Conservation (phyloP, 2,329 filamentous ascomycete species). For the Monosporascus sp. region DNA sequence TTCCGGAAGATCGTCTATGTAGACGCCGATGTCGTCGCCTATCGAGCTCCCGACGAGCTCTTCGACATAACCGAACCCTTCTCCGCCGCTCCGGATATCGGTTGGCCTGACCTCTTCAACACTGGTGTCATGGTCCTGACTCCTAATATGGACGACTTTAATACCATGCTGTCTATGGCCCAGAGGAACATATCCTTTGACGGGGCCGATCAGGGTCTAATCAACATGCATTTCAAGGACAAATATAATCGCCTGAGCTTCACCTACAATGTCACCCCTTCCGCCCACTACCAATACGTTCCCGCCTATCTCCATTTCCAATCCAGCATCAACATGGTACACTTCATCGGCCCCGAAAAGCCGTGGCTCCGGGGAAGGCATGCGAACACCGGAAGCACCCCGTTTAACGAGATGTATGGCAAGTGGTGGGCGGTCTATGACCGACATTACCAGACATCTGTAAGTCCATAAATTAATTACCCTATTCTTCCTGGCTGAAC, state of each 20-base stretch:
- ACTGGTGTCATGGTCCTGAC: slow-evolving; percentile 91
- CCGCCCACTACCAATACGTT: slow-evolving; percentile 93
- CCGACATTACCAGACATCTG: slow-evolving; percentile 63
- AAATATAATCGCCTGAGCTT: slow-evolving; percentile 87
- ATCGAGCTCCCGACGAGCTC: slow-evolving; percentile 88
- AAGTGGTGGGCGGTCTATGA: slow-evolving; percentile 96
- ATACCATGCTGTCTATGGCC: slow-evolving; percentile 78
- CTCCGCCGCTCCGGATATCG: slow-evolving; percentile 83
- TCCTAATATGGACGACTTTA: slow-evolving; percentile 83
- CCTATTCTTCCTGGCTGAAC: slow-evolving; percentile 1
- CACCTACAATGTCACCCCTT: slow-evolving; percentile 95
- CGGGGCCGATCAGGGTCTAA: slow-evolving; percentile 88
- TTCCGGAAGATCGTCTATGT: slow-evolving; percentile 92
- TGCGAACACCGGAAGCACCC: slow-evolving; percentile 48
- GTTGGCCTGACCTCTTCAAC: slow-evolving; percentile 98
- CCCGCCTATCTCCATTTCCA: slow-evolving; percentile 93
- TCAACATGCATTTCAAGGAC: slow-evolving; percentile 90
- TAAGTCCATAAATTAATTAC: slow-evolving; percentile 27
- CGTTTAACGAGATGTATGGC: slow-evolving; percentile 78
- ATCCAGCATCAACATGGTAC: slow-evolving; percentile 80
- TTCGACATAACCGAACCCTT: slow-evolving; percentile 61
- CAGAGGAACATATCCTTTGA: slow-evolving; percentile 89
- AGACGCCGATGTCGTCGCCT: slow-evolving; percentile 87
- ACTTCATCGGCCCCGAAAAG: slow-evolving; percentile 91
- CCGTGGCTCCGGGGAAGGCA: slow-evolving; percentile 71